Percentiles rank a stretch among this genome's conserved stretches.
These are phyloP conservation scores for Pythium volutum DNA, from an alignment of 352 stramenopile species.

Conservation along the genomic window DNA sequence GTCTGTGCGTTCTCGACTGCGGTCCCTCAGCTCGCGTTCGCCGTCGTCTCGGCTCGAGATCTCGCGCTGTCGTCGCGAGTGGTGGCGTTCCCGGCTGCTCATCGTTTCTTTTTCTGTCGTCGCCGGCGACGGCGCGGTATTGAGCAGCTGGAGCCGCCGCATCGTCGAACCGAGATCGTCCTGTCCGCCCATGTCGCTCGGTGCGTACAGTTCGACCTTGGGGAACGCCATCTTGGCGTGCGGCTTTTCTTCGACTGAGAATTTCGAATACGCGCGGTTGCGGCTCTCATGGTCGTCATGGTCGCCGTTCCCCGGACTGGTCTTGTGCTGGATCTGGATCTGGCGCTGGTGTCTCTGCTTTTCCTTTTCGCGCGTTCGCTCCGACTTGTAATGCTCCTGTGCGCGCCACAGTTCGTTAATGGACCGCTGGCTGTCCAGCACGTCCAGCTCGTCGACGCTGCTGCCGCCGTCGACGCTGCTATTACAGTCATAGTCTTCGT, in stretches of 20 bases:
- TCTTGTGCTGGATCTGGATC: neutral
- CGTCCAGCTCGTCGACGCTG: too few relatives aligned
- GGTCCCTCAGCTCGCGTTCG: too few relatives aligned
- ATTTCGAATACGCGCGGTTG: conserved; percentile 20
- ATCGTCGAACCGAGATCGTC: conserved; percentile 19
- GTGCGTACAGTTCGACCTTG: neutral
- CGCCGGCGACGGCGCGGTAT: neutral
- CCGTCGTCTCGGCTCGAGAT: neutral
- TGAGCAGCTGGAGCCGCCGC: conserved; percentile 12
- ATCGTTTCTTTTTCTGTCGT: neutral
- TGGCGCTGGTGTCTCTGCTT: neutral
- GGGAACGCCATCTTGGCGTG: neutral
- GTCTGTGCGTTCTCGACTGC: neutral
- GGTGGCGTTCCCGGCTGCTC: neutral
- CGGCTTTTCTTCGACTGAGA: conserved; percentile 16
- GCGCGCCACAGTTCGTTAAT: too few relatives aligned
- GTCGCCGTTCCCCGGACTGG: neutral
- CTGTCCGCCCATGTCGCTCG: neutral
- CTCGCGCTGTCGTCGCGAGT: neutral
- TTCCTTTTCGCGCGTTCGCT: neutral
- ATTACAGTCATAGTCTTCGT: neutral
- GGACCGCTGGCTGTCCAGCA: neutral
- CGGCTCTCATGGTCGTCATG: too few relatives aligned
- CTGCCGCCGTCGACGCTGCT: neutral
- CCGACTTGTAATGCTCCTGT: too few relatives aligned